Evolutionary conservation across 306 rosid genomes (phyloP).

Genomic region (Rosa multiflora): DNA sequence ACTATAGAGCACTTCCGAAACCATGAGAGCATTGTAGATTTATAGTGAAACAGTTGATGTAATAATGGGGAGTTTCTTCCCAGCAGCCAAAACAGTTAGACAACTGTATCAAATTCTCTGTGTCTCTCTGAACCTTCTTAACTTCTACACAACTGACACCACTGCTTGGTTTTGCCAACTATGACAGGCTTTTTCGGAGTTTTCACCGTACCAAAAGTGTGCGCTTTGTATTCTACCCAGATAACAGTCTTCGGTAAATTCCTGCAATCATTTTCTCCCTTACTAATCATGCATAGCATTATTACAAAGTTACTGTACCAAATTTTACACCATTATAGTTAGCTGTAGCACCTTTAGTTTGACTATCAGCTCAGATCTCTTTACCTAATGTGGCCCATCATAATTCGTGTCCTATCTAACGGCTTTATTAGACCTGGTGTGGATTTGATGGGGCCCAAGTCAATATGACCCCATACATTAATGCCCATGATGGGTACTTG

Average conservation of each 20-base stretch:
- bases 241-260: constrained; percentile 72
- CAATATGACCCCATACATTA: neutral
- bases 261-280: neutral
- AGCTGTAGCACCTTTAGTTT: neutral
- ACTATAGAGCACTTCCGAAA: too few species aligned
- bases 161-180: constrained; percentile 23
- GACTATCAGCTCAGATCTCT: neutral
- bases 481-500: neutral
- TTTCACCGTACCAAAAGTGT: constrained; percentile 76
- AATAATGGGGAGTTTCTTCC: neutral
- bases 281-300: constrained; percentile 7
- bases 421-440: neutral
- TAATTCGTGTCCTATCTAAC: neutral
- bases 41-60: neutral
- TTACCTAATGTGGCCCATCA: neutral
- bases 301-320: neutral
- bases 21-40: neutral
- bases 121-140: neutral
- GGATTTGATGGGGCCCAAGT: neutral
- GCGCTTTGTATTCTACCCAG: constrained; percentile 67
- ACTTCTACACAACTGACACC: constrained; percentile 31
- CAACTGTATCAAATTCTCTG: constrained; percentile 17
- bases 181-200: constrained; percentile 82
- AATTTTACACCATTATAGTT: neutral
- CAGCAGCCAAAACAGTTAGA: constrained; percentile 8